phyloP scores from a whole-genome alignment of 2,329 filamentous ascomycete genomes.

The Pseudogymnoascus sp. region DNA sequence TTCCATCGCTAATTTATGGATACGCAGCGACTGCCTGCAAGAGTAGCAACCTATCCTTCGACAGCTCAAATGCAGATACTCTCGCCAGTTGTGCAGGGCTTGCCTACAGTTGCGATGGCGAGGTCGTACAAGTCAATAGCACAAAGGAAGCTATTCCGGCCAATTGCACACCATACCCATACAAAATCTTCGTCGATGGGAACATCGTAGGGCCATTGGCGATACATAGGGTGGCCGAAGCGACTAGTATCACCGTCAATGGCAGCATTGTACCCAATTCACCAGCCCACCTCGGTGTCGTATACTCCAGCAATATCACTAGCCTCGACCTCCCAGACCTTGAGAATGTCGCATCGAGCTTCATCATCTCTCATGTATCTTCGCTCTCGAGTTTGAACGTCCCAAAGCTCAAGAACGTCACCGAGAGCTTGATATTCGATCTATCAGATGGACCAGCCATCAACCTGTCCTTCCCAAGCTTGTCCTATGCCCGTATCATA shows the following conservation, averaged over 20 bases:
- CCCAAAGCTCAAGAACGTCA: not conserved
- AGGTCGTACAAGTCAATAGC: not conserved
- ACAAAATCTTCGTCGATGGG: not conserved
- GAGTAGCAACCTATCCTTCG: not conserved
- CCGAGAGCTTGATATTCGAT: not conserved
- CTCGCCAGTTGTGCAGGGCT: not conserved
- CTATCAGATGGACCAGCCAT: not conserved
- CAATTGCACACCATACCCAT: not conserved
- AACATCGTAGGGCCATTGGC: not conserved
- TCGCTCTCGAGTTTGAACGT: not conserved
- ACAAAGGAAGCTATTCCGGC: not conserved
- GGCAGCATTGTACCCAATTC: not conserved
- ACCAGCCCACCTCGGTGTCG: not conserved
- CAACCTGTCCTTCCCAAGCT: not conserved
- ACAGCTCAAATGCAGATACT: not conserved
- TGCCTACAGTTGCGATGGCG: not conserved
- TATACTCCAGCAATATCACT: not conserved
- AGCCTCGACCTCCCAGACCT: not conserved
- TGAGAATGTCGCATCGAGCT: not conserved
- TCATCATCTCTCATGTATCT: not conserved
- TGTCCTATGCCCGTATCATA: not conserved
- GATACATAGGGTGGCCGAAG: not conserved
- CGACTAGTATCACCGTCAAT: not conserved
- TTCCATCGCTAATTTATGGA: not conserved
- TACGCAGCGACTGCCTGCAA: not conserved